Conservation (phyloP, 768 basidiomycete species). For the Lactarius sp. region DNA sequence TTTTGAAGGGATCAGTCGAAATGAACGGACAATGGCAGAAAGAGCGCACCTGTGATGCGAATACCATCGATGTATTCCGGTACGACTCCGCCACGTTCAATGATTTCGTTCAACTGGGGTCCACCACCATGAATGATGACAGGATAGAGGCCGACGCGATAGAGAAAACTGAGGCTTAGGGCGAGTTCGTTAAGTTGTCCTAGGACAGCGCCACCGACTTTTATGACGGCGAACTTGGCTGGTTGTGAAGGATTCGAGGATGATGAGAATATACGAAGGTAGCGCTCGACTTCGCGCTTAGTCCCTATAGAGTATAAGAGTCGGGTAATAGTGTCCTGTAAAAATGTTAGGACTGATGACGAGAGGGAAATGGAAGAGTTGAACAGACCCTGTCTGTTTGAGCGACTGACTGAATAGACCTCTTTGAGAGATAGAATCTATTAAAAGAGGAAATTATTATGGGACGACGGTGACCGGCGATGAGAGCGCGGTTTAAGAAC, state of each 20-base stretch:
- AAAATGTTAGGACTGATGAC: conserved; percentile 1
- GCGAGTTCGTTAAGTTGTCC: conserved; percentile 91
- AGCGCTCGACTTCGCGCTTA: conserved; percentile 95
- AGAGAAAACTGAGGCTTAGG: conserved; percentile 91
- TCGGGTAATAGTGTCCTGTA: conserved; percentile 93
- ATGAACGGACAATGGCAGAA: background rate
- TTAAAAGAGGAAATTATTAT: conserved; percentile 32
- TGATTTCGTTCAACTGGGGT: conserved; percentile 90
- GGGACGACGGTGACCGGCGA: conserved; percentile 42
- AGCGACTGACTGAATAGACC: conserved; percentile 55
- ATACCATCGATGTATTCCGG: conserved; percentile 99
- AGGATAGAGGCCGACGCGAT: conserved; percentile 96
- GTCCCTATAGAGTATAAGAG: conserved; percentile 95
- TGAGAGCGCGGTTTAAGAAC: conserved; percentile 42
- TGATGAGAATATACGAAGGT: conserved; percentile 97
- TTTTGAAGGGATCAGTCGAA: conserved; percentile 29
- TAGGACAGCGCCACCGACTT: conserved; percentile 94
- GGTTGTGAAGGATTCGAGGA: conserved; percentile 84
- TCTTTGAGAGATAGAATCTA: conserved; percentile 12
- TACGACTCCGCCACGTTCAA: conserved; percentile 87
- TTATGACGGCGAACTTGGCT: conserved; percentile 96
- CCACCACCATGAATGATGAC: conserved; percentile 96
- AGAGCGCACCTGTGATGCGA: conserved; percentile 77
- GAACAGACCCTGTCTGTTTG: conserved; percentile 68
- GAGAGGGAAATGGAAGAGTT: background rate